Base-by-base conservation (phyloP, 768 basidiomycete genomes). In the Podaxis sp. region DNA sequence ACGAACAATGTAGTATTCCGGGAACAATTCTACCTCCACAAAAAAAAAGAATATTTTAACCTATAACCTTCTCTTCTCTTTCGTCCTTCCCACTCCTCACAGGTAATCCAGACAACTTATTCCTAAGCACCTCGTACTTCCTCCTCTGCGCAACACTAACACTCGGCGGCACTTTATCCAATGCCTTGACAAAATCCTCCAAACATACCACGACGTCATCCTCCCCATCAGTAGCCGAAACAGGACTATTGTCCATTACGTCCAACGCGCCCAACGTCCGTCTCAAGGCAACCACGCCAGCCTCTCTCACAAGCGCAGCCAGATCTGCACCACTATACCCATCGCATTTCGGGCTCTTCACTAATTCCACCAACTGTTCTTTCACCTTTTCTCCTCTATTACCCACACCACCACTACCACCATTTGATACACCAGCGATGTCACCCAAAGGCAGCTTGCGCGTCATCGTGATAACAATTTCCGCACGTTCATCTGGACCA, bases 291-390 rank as follows among this genome's bases (percentile, higher is more conserved):
- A 82, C 76, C 1, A 96, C 94, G 2, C 93, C 95, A 0, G 95
- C 93, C 74, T 97, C 95, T 44, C 95, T 79, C 11, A 96, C 91
- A 28, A 96, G 76, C 2, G 93, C 86, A 1, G 95, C 93, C 4
- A 97, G 78, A 76, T 98, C 95, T 0, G 95, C 95, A 7, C 95
- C 95, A 67, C 91, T 95, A 72, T 93, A 96, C 12, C 94, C 95
- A 38, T 95, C 93, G 66, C 92, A 93, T 33, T 76, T 72, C 20
- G 83, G 82, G 30, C 48, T 40, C 50, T 77, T 73, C 11, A 90
- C 82, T 33, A 95, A 74, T 64, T 73, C 82, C 62, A 78, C 69
- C 8, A n/a, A 72, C 58, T 62, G 66, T 53, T 66, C 67, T 12
- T 73, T 72, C 41, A 72, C 60, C 11, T 65, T 36, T 59, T 2